Percentiles rank a stretch among this genome's conserved stretches.
phyloP scores from a whole-genome alignment of 441 rosid species.

The Monsonia emarginata region DNA sequence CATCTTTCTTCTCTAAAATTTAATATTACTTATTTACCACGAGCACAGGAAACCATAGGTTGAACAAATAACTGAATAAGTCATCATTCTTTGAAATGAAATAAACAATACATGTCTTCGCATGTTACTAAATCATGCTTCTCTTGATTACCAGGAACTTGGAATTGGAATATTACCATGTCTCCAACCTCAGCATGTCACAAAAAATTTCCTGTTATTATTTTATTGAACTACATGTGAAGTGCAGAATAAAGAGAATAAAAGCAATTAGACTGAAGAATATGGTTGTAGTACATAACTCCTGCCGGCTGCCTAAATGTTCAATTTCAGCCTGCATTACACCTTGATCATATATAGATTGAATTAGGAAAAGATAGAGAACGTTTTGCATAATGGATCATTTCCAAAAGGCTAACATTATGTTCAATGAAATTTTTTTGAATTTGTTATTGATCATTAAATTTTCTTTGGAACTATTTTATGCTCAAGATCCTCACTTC shows the following conservation, averaged over 20 bases:
- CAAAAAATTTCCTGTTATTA: not conserved
- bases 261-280: not conserved
- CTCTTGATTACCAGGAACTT: not conserved
- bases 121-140: not conserved
- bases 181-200: not conserved
- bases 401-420: too few species aligned
- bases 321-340: not conserved
- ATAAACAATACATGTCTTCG: too few species aligned
- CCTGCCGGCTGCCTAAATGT: not conserved
- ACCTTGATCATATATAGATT: not conserved
- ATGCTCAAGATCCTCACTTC: not conserved
- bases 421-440: too few species aligned
- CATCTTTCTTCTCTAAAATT: too few species aligned
- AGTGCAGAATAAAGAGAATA: not conserved
- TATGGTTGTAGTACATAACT: not conserved
- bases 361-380: not conserved
- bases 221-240: not conserved
- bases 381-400: too few species aligned
- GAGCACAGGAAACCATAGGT: too few species aligned
- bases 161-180: not conserved
- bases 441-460: too few species aligned
- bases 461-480: not conserved
- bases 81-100: not conserved
- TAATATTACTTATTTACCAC: too few species aligned
- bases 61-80: too few species aligned